Evolutionary conservation across 169 alveolate genomes (phyloP).

Genomic region (Eimeria falciformis): DNA sequence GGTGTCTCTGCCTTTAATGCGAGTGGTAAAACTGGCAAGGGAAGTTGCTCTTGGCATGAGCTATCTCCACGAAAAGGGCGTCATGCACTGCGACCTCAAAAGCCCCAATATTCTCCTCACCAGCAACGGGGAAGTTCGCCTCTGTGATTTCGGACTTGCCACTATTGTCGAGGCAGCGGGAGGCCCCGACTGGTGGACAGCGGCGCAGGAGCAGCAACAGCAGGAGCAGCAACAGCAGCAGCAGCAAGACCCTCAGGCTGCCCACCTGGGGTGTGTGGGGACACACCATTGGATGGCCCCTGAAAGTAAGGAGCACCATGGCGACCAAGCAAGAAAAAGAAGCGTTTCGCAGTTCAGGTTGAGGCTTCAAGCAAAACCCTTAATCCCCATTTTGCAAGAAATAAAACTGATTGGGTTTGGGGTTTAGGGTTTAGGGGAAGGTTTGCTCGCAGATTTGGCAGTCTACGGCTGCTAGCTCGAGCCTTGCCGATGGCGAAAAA

Average conservation of each 20-base stretch:
- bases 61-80: conserved; percentile 88
- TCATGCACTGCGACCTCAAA: conserved; percentile 86
- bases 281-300: conserved; percentile 94
- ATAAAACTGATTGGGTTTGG: too few species aligned
- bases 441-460: too few species aligned
- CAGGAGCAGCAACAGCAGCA: conserved; percentile 57
- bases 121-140: conserved; percentile 88
- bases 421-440: too few species aligned
- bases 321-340: not conserved
- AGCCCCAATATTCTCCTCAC: conserved; percentile 93
- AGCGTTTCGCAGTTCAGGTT: not conserved
- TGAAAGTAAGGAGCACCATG: conserved; percentile 74
- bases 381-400: too few species aligned
- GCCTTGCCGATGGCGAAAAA: too few species aligned
- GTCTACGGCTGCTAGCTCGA: too few species aligned
- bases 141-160: conserved; percentile 96
- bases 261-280: conserved; percentile 85
- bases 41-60: conserved; percentile 87
- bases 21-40: conserved; percentile 82
- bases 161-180: conserved; percentile 62
- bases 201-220: conserved; percentile 57
- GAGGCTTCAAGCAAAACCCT: too few species aligned
- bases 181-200: conserved; percentile 50
- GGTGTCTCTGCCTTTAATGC: conserved; percentile 72
- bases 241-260: conserved; percentile 41